phyloP scores from a whole-genome alignment of 352 stramenopile genomes.

The Elongisporangium prolatum region DNA sequence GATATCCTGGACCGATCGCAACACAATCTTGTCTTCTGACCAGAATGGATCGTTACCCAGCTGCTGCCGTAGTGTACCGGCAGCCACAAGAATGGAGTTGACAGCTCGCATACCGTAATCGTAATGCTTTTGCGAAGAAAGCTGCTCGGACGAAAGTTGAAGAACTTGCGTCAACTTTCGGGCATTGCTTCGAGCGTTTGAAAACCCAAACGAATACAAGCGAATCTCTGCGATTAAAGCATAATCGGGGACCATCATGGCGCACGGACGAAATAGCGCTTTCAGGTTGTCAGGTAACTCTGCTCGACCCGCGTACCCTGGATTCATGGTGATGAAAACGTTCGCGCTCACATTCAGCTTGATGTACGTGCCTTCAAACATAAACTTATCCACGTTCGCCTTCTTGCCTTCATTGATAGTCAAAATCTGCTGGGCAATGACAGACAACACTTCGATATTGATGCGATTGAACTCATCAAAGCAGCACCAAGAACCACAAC shows the following conservation, averaged over 20 bases:
- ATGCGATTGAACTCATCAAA: constrained; percentile 97
- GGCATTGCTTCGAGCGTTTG: constrained; percentile 83
- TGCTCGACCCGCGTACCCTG: constrained; percentile 93
- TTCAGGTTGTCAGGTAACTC: constrained; percentile 95
- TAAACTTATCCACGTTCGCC: constrained; percentile 87
- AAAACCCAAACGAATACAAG: constrained; percentile 92
- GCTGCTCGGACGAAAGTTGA: constrained; percentile 91
- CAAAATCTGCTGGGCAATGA: constrained; percentile 94
- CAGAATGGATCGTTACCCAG: constrained; percentile 84
- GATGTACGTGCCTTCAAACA: constrained; percentile 93
- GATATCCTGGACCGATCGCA: constrained; percentile 91
- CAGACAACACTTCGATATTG: constrained; percentile 93
- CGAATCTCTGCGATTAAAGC: constrained; percentile 93
- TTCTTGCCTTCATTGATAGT: constrained; percentile 91
- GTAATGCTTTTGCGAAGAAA: constrained; percentile 94
- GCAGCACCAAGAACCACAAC: constrained; percentile 91
- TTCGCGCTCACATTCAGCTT: constrained; percentile 91
- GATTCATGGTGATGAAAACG: constrained; percentile 96
- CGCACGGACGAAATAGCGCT: constrained; percentile 90
- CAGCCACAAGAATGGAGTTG: constrained; percentile 92
- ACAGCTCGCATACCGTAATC: constrained; percentile 96
- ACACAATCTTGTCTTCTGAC: constrained; percentile 90
- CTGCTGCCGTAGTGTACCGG: constrained; percentile 88
- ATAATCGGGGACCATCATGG: constrained; percentile 96
- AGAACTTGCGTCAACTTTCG: constrained; percentile 93